Evolutionary conservation across 495 filamentous ascomycete genomes (phyloP).

Genomic region (Evansstolkia leycettana): DNA sequence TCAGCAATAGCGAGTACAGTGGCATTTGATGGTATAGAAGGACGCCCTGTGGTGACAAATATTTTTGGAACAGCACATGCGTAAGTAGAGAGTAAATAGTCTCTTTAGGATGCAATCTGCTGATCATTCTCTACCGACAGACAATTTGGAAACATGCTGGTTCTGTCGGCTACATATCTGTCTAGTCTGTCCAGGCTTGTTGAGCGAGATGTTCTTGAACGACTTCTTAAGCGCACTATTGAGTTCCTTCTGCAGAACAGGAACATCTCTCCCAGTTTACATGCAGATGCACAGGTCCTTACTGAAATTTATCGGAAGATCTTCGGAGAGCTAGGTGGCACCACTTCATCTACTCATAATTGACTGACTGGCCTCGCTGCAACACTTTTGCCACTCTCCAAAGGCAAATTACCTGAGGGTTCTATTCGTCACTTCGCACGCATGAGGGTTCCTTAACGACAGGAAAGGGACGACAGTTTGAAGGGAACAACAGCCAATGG

Average conservation of each 20-base stretch:
- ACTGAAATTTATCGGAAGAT: slow-evolving; percentile 43
- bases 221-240: slow-evolving; percentile 51
- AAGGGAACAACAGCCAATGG: no score
- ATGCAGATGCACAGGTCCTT: slow-evolving; percentile 57
- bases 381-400: no score
- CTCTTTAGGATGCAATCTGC: neutral
- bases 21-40: slow-evolving; percentile 62
- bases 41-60: slow-evolving; percentile 77
- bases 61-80: slow-evolving; percentile 93
- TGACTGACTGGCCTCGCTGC: no score
- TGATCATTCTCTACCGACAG: slow-evolving; percentile 28
- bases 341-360: no score
- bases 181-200: slow-evolving; percentile 41
- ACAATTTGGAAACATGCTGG: slow-evolving; percentile 94
- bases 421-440: no score
- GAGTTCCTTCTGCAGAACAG: slow-evolving; percentile 49
- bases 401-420: no score
- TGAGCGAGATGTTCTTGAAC: slow-evolving; percentile 32
- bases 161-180: slow-evolving; percentile 69
- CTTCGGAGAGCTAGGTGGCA: slow-evolving; percentile 26
- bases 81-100: slow-evolving; percentile 43
- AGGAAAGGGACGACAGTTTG: no score
- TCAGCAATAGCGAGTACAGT: slow-evolving; percentile 75
- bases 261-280: slow-evolving; percentile 54
- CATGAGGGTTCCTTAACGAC: no score